Conservation (phyloP, 805 yeast genomes). For the Monosporozyma unispora region DNA sequence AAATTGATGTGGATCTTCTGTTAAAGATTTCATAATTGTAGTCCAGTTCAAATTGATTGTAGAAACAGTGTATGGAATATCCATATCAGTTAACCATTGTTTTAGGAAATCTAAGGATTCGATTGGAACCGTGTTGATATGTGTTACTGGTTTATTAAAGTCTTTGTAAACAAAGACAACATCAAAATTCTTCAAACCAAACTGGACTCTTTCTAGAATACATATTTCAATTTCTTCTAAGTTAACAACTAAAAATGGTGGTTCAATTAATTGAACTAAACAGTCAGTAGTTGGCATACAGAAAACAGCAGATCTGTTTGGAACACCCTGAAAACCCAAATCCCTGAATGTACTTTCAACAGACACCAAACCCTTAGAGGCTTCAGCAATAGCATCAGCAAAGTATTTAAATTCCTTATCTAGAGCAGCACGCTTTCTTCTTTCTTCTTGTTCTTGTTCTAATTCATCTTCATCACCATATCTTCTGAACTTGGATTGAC, state of each 20-base stretch:
- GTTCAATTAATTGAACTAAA: conserved; percentile 85
- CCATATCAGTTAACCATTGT: conserved; percentile 96
- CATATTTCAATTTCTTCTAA: conserved; percentile 89
- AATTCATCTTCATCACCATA: conserved; percentile 98
- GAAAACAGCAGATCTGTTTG: conserved; percentile 85
- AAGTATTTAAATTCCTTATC: conserved; percentile 87
- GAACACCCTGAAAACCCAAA: conserved; percentile 95
- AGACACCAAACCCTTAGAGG: conserved; percentile 73
- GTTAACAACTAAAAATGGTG: conserved; percentile 89
- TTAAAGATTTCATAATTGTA: conserved; percentile 88
- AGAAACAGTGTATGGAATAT: conserved; percentile 89
- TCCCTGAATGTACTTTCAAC: conserved; percentile 93
- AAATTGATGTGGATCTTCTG: conserved; percentile 88
- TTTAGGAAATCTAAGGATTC: conserved; percentile 85
- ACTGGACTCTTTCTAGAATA: conserved; percentile 93
- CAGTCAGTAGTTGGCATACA: conserved; percentile 98
- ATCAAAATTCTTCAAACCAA: conserved; percentile 93
- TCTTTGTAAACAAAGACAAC: conserved; percentile 94
- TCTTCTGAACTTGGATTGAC: conserved; percentile 55
- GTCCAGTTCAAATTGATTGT: conserved; percentile 94
- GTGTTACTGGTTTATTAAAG: conserved; percentile 77
- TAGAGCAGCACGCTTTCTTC: conserved; percentile 79
- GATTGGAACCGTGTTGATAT: conserved; percentile 91
- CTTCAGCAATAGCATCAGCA: conserved; percentile 85
- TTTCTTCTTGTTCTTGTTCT: conserved; percentile 97